Evolutionary conservation across 192 early-diverging fungal species (phyloP).

Genomic region (Mortierella alpina): DNA sequence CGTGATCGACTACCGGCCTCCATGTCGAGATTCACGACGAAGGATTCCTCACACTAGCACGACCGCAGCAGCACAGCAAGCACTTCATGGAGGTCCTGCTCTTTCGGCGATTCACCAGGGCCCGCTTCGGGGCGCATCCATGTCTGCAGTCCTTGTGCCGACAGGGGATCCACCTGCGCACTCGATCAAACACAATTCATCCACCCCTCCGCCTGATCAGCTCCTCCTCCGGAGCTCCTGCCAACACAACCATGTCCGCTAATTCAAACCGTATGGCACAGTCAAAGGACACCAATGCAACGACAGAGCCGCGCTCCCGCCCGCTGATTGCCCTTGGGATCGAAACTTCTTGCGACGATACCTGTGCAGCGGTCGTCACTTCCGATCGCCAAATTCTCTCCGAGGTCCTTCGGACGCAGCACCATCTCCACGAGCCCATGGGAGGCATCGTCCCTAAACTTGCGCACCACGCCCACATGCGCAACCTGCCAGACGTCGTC

Average conservation of each 20-base stretch:
- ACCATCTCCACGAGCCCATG: slow-evolving; percentile 73
- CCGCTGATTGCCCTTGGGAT: slow-evolving; percentile 70
- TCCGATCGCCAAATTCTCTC: slow-evolving; percentile 71
- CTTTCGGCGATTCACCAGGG: slow-evolving; percentile 11
- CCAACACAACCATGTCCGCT: too few relatives aligned
- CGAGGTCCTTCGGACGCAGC: slow-evolving; percentile 72
- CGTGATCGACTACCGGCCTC: too few relatives aligned
- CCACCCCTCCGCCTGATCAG: too few relatives aligned
- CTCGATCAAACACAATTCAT: too few relatives aligned
- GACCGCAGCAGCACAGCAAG: neutral
- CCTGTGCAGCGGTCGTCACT: slow-evolving; percentile 77
- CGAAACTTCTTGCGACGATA: slow-evolving; percentile 87
- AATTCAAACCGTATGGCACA: too few relatives aligned
- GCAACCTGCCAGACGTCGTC: slow-evolving; percentile 71
- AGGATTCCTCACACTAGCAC: neutral
- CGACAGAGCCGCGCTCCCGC: neutral
- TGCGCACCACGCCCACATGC: slow-evolving; percentile 74
- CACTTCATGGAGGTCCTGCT: neutral
- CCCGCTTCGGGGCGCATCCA: neutral
- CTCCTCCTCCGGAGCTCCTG: too few relatives aligned
- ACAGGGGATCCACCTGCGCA: too few relatives aligned
- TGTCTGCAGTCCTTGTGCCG: too few relatives aligned
- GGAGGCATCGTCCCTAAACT: slow-evolving; percentile 82
- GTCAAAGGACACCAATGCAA: neutral
- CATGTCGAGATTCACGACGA: neutral